Evolutionary conservation across 441 rosid genomes (phyloP).

Genomic region (Pelargonium hybrid): DNA sequence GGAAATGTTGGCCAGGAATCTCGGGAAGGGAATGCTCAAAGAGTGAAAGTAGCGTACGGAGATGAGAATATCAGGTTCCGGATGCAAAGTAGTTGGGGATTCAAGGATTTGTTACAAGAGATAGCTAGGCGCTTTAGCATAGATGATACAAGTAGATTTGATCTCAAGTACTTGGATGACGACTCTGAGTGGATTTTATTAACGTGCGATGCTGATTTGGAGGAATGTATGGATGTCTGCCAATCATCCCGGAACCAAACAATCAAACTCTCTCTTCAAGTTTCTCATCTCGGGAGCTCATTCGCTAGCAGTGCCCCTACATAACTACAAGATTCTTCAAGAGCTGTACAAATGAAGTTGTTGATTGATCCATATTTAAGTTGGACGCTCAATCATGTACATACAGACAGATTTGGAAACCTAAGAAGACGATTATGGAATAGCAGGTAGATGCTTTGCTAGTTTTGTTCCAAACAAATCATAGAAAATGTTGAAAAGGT

Average conservation of each 20-base stretch:
- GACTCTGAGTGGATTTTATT: conserved; percentile 82
- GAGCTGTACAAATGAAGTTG: too few relatives aligned
- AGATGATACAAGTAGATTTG: conserved; percentile 42
- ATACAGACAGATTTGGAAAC: too few relatives aligned
- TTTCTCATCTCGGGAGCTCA: conserved; percentile 38
- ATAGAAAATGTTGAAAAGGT: too few relatives aligned
- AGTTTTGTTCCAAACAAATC: too few relatives aligned
- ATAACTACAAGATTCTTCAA: neutral
- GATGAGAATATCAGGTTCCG: conserved; percentile 62
- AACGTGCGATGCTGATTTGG: conserved; percentile 79
- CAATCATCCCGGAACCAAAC: conserved; percentile 39
- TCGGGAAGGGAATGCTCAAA: conserved; percentile 35
- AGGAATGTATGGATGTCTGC: conserved; percentile 62
- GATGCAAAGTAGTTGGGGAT: conserved; percentile 37
- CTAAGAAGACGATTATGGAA: too few relatives aligned
- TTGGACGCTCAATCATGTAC: too few relatives aligned
- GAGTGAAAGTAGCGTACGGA: conserved; percentile 53
- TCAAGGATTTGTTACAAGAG: conserved; percentile 45
- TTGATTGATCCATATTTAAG: too few relatives aligned
- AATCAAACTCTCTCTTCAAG: conserved; percentile 50
- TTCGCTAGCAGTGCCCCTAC: conserved; percentile 25
- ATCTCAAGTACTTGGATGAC: conserved; percentile 83
- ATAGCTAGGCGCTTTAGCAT: conserved; percentile 54
- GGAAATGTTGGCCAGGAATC: conserved; percentile 13
- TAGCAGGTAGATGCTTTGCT: too few relatives aligned